Conservation (phyloP, 345 rosid genomes). For the Gossypium sturtianum region DNA sequence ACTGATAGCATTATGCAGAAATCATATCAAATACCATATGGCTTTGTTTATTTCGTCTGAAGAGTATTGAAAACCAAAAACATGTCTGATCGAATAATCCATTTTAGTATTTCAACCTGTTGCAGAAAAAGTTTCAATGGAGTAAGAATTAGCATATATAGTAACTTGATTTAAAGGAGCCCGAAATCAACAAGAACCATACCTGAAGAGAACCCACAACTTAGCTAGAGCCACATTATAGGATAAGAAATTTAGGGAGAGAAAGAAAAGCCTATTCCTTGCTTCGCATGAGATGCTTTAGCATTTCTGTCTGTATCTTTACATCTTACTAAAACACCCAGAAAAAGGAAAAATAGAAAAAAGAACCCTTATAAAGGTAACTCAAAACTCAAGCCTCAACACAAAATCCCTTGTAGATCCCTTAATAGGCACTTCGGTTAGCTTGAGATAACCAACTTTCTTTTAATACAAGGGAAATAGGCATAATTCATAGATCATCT, state of each 20-base stretch:
- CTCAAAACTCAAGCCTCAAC: conserved; percentile 56
- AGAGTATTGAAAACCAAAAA: not conserved
- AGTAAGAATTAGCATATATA: conserved; percentile 29
- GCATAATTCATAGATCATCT: conserved; percentile 45
- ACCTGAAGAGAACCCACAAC: conserved; percentile 40
- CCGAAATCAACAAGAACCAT: conserved; percentile 33
- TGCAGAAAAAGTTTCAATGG: conserved; percentile 15
- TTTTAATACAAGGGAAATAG: conserved; percentile 26
- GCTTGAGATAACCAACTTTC: conserved; percentile 50
- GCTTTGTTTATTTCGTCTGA: not conserved
- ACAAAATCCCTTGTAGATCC: conserved; percentile 44
- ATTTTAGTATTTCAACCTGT: conserved; percentile 13
- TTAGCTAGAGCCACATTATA: conserved; percentile 33
- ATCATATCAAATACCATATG: not conserved
- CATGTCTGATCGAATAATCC: conserved; percentile 1
- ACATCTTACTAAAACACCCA: conserved; percentile 55
- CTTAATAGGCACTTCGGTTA: conserved; percentile 53
- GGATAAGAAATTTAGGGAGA: conserved; percentile 27
- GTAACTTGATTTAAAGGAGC: conserved; percentile 25
- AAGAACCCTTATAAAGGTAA: conserved; percentile 14
- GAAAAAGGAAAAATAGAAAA: conserved; percentile 24
- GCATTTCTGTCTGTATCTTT: conserved; percentile 54
- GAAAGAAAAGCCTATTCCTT: conserved; percentile 34
- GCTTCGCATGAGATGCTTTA: conserved; percentile 63
- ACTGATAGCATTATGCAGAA: not conserved